phyloP scores from a whole-genome alignment of 23 red algal genomes.

The Gracilaria gracilis region DNA sequence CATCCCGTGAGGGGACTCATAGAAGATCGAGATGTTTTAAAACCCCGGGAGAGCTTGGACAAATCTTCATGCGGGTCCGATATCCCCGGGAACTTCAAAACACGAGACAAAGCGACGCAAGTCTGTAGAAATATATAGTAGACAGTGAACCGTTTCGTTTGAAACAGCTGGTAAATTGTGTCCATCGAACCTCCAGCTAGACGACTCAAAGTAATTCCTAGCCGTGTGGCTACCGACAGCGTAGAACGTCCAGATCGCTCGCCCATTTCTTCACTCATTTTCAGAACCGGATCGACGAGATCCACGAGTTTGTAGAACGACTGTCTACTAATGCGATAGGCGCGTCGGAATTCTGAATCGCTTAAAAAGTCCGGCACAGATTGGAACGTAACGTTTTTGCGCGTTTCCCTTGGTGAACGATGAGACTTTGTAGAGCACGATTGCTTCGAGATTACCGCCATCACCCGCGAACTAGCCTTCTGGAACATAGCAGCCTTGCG shows the following conservation, averaged over 20 bases:
- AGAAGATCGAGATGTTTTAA: neutral
- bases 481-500: too few relatives aligned
- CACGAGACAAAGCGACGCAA: neutral
- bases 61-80: neutral
- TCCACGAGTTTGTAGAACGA: neutral
- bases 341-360: neutral
- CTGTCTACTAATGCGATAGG: neutral
- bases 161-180: neutral
- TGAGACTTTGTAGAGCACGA: slow-evolving; percentile 5
- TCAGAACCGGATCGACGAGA: neutral
- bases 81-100: neutral
- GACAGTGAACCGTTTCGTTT: neutral
- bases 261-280: neutral
- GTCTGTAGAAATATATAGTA: slow-evolving; percentile 17
- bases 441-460: too few relatives aligned
- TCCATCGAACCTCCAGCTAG: neutral
- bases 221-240: neutral
- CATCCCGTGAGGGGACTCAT: slow-evolving; percentile 9
- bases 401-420: neutral
- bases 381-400: slow-evolving; percentile 11
- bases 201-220: slow-evolving; percentile 11
- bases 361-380: slow-evolving; percentile 17
- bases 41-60: neutral
- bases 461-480: too few relatives aligned
- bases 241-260: neutral